Evolutionary conservation across 441 rosid species (phyloP), one percentile per base, ranked within the genome.

Genomic region (Dalechampia spathulata): DNA sequence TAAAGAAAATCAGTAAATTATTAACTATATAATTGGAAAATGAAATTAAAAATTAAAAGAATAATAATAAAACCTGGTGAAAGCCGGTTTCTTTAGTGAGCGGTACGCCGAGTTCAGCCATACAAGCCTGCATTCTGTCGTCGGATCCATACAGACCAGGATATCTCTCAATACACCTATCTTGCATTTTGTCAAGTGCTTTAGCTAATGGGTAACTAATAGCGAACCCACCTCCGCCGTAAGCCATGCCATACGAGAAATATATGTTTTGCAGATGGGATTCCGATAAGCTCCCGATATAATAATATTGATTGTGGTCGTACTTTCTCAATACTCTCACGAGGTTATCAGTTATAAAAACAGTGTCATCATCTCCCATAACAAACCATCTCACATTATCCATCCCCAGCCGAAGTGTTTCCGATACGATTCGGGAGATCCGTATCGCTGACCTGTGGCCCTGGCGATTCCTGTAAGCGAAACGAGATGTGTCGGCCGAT

Each of bases 91-190:
- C 96, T 58, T 83, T 89, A 53, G 96, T 89, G 85, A 92, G 99
- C 53, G 99, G 99, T 52, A 92, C 97, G 52, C 99, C 99, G 81
- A 92, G 92, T 80, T 92, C 99, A 0, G 99, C 96, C 99, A 92
- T 89, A 78, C 99, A 92, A 44, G 99, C 99, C 68, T 92, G 99
- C 76, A 92, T 86, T 70, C 99, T 74, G 43, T 92, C 99, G 67
- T 92, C 99, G 51, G 99, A 92, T 39, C 99, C 99, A 68, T 92
- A 92, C 67, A 92, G 61, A 13, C 86, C 90, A 0, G 99, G 99
- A 53, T 92, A 92, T 49, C 99, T 72, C 60, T 78, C 78, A 7
- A 92, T 86, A 51, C 99, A 92, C 34, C 79, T 67, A 61, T 89
- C 99, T 55, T 92, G 99, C 83, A 92, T 81, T 75, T 76, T 77